phyloP scores from a whole-genome alignment of 2,329 filamentous ascomycete species.

The Ceratocystis albifundus region DNA sequence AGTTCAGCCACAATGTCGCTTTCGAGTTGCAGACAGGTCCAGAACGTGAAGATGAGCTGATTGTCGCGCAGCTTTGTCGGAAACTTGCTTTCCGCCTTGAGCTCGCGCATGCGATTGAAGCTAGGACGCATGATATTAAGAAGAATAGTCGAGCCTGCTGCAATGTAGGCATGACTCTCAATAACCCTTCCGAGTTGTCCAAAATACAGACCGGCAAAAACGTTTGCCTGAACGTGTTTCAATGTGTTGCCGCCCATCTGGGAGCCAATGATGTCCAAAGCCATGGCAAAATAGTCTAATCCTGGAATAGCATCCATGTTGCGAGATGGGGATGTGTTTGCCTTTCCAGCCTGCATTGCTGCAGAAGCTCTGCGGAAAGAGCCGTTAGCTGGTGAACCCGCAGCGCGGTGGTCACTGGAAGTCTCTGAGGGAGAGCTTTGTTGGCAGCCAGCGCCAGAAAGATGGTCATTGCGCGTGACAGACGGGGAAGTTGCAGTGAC shows the following conservation, averaged over 20 bases:
- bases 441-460: slow-evolving; percentile 39
- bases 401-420: slow-evolving; percentile 28
- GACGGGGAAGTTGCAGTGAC: slow-evolving; percentile 26
- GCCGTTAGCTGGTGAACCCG: slow-evolving; percentile 34
- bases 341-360: not conserved
- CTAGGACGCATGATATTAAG: slow-evolving; percentile 67
- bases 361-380: slow-evolving; percentile 14
- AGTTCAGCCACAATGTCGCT: slow-evolving; percentile 91
- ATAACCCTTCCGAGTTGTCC: slow-evolving; percentile 78
- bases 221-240: slow-evolving; percentile 70
- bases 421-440: slow-evolving; percentile 43
- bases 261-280: slow-evolving; percentile 74
- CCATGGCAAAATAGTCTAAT: slow-evolving; percentile 77
- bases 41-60: slow-evolving; percentile 65
- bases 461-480: slow-evolving; percentile 34
- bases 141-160: slow-evolving; percentile 44
- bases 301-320: slow-evolving; percentile 84
- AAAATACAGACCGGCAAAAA: slow-evolving; percentile 78
- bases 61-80: slow-evolving; percentile 41
- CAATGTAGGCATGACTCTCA: slow-evolving; percentile 62
- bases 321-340: not conserved
- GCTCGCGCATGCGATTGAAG: slow-evolving; percentile 38
- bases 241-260: slow-evolving; percentile 68
- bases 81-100: slow-evolving; percentile 32
- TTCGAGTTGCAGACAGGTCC: slow-evolving; percentile 88